phyloP scores from a whole-genome alignment of 192 early-diverging fungal species.

The Entrophospora sp. region DNA sequence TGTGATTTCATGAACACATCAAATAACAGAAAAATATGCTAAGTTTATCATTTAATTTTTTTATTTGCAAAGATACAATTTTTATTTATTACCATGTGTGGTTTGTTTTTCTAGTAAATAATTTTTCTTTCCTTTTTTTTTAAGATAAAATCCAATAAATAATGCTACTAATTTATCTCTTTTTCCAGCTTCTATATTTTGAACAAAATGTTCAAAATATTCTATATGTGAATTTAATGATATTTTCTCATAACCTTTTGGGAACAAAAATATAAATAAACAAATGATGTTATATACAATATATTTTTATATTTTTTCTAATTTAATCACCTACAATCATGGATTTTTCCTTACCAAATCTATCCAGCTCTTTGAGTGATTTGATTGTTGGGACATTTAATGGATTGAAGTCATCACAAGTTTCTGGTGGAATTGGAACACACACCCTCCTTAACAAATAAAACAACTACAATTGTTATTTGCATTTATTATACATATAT shows the following conservation, averaged over 20 bases:
- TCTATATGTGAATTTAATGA: constrained; percentile 52
- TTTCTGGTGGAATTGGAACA: constrained; percentile 76
- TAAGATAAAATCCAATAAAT: too few relatives aligned
- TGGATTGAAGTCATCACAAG: constrained; percentile 81
- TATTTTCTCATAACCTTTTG: constrained; percentile 42
- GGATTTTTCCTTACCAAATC: constrained; percentile 26
- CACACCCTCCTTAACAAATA: constrained; percentile 67
- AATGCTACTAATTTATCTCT: too few relatives aligned
- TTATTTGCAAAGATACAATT: too few relatives aligned
- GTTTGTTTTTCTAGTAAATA: too few relatives aligned
- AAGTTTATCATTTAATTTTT: too few relatives aligned
- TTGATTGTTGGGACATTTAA: constrained; percentile 63
- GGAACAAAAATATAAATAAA: background rate
- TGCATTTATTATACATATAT: background rate
- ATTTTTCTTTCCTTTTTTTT: too few relatives aligned
- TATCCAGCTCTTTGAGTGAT: constrained; percentile 58
- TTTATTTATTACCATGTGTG: too few relatives aligned
- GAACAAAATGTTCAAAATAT: constrained; percentile 61
- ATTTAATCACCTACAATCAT: background rate
- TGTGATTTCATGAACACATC: too few relatives aligned
- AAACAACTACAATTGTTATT: background rate
- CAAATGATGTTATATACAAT: background rate
- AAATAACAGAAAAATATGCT: too few relatives aligned
- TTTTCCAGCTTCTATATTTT: too few relatives aligned
- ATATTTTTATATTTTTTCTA: background rate